These are phyloP conservation scores for Kwoniella europaea DNA, from an alignment of 768 basidiomycete species.

Conservation along the genomic window DNA sequence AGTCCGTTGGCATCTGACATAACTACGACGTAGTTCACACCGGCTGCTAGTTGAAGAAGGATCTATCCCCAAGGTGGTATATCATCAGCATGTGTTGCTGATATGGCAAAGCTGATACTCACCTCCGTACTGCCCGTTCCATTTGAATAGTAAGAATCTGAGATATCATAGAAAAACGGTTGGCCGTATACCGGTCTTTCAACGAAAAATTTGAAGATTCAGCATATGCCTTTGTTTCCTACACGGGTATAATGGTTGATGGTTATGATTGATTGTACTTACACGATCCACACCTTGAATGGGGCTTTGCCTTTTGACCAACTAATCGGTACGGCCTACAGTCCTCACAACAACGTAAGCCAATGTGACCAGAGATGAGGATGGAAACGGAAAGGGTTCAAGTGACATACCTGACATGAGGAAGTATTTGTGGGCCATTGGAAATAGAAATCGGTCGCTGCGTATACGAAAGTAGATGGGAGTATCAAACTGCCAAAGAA, in stretches of 20 bases:
- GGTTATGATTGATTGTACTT: slow-evolving; percentile 15
- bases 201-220: too few species aligned
- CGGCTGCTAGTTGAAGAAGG: slow-evolving; percentile 37
- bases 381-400: neutral
- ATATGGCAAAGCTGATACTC: neutral
- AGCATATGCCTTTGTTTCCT: too few species aligned
- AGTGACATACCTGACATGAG: slow-evolving; percentile 39
- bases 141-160: slow-evolving; percentile 27
- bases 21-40: slow-evolving; percentile 42
- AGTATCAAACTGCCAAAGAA: neutral
- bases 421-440: slow-evolving; percentile 41
- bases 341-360: neutral
- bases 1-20: slow-evolving; percentile 43
- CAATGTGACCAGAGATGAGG: neutral
- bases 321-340: slow-evolving; percentile 37
- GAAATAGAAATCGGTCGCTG: slow-evolving; percentile 36
- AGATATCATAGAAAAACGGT: slow-evolving; percentile 43
- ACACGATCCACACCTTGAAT: slow-evolving; percentile 43
- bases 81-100: too few species aligned
- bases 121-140: slow-evolving; percentile 25
- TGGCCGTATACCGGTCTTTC: slow-evolving; percentile 33
- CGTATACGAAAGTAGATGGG: neutral
- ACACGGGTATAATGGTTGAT: too few species aligned
- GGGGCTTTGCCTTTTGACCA: slow-evolving; percentile 43
- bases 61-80: slow-evolving; percentile 25